Conservation (phyloP, 169 alveolate species). For the Cryptosporidium ryanae region DNA sequence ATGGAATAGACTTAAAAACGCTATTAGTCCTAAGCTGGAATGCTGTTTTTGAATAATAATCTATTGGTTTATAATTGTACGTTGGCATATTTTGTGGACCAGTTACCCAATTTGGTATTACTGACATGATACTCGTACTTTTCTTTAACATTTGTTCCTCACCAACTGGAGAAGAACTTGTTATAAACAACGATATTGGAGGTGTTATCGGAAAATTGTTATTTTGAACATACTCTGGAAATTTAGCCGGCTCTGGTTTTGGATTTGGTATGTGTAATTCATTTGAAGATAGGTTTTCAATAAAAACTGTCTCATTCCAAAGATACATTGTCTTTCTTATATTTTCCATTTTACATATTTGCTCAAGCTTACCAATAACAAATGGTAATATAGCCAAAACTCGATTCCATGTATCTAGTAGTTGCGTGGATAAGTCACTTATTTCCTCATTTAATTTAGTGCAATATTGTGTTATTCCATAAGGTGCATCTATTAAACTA, state of each 20-base stretch:
- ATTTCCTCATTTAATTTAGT: slow-evolving; percentile 7
- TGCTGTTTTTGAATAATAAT: slow-evolving; percentile 42
- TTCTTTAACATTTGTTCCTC: slow-evolving; percentile 1
- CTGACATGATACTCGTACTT: slow-evolving; percentile 22
- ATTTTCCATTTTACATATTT: slow-evolving; percentile 60
- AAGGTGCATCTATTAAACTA: slow-evolving; percentile 36
- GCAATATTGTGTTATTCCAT: slow-evolving; percentile 66
- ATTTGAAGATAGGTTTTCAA: slow-evolving; percentile 39
- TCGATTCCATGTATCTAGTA: slow-evolving; percentile 49
- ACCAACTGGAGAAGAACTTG: slow-evolving; percentile 22
- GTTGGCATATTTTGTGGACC: slow-evolving; percentile 54
- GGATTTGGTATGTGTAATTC: slow-evolving; percentile 34
- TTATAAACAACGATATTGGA: slow-evolving; percentile 23
- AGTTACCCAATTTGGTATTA: slow-evolving; percentile 21
- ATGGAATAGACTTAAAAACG: slow-evolving; percentile 69
- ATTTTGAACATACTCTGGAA: slow-evolving; percentile 53
- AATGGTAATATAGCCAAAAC: slow-evolving; percentile 38
- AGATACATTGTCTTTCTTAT: slow-evolving; percentile 61
- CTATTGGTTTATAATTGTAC: slow-evolving; percentile 33
- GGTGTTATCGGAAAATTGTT: slow-evolving; percentile 67
- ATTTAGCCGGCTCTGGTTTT: slow-evolving; percentile 64
- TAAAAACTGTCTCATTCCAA: slow-evolving; percentile 64
- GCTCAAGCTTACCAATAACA: slow-evolving; percentile 37
- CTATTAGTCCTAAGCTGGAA: slow-evolving; percentile 42
- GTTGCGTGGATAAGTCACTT: slow-evolving; percentile 33